phyloP scores from a whole-genome alignment of 75 land plant genomes.

The Cunninghamia lanceolata region DNA sequence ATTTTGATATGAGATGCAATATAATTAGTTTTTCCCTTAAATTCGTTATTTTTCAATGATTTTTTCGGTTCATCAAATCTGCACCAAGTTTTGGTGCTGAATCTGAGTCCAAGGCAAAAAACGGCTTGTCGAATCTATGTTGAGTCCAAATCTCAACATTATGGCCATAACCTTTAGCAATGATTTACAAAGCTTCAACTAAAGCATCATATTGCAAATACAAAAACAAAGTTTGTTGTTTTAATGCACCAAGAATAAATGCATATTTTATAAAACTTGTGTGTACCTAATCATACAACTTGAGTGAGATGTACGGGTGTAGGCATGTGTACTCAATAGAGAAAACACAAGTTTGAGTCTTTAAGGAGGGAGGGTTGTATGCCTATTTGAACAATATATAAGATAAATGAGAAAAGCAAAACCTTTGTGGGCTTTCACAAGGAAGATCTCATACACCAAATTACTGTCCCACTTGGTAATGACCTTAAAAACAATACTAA shows the following conservation, averaged over 20 bases:
- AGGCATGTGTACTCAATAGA: no score
- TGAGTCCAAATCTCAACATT: no score
- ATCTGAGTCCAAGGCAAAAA: no score
- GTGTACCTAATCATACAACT: no score
- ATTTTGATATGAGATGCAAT: no score
- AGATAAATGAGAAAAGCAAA: background rate
- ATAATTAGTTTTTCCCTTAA: no score
- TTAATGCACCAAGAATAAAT: background rate
- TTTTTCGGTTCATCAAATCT: no score
- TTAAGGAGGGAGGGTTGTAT: background rate
- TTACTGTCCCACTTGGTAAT: background rate
- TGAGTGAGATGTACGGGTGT: no score
- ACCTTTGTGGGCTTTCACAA: background rate
- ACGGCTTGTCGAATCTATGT: no score
- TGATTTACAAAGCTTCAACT: background rate
- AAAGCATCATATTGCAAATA: background rate
- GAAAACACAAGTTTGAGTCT: background rate
- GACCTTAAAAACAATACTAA: background rate
- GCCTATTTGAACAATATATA: background rate
- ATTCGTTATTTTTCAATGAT: no score
- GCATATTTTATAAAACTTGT: background rate
- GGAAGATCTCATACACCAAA: background rate
- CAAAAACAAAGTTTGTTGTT: background rate
- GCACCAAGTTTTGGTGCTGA: no score
- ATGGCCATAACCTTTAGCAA: no score